Base-by-base conservation (phyloP, 1,284 basidiomycete species). In the Ustilago esculenta region DNA sequence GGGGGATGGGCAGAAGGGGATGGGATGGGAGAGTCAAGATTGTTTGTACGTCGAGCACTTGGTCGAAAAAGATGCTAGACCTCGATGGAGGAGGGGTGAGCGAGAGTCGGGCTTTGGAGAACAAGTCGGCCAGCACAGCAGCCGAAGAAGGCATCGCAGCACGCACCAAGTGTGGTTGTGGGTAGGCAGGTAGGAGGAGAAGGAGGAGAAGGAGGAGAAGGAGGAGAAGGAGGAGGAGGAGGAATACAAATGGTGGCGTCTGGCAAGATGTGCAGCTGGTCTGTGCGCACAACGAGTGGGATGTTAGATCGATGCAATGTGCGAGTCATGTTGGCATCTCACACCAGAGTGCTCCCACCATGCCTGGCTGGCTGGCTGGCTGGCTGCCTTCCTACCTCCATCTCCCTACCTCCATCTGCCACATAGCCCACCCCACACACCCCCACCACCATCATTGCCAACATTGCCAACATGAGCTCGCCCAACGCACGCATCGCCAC, bases 401-500 rank as follows among this genome's bases (percentile, higher is more conserved):
- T n/a, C n/a, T n/a, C n/a, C n/a, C n/a, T n/a, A n/a, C n/a, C n/a
- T n/a, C n/a, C n/a, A n/a, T n/a, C n/a, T n/a, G n/a, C n/a, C n/a
- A n/a, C n/a, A n/a, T n/a, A n/a, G n/a, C n/a, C n/a, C n/a, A n/a
- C n/a, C n/a, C n/a, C 20, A 24, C 20, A n/a, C 14, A 27, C 41
- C 29, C 42, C n/a, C 45, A 33, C 44, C 29, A 17, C 4, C 36
- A 27, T 21, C 18, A 35, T 45, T n/a, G 36, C 51, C 14, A 49
- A 57, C 34, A 52, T 48, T n/a, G n/a, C n/a, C n/a, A n/a, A n/a
- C n/a, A n/a, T n/a, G n/a, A n/a, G n/a, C n/a, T n/a, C n/a, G n/a
- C n/a, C n/a, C n/a, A n/a, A n/a, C n/a, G n/a, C n/a, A 8, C 54
- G 57, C 17, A 58, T 70, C 29, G 72, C 72, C 17, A 74, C 72